These are phyloP conservation scores for Amanita fuliginea DNA, from an alignment of 768 basidiomycete species.

Conservation along the genomic window DNA sequence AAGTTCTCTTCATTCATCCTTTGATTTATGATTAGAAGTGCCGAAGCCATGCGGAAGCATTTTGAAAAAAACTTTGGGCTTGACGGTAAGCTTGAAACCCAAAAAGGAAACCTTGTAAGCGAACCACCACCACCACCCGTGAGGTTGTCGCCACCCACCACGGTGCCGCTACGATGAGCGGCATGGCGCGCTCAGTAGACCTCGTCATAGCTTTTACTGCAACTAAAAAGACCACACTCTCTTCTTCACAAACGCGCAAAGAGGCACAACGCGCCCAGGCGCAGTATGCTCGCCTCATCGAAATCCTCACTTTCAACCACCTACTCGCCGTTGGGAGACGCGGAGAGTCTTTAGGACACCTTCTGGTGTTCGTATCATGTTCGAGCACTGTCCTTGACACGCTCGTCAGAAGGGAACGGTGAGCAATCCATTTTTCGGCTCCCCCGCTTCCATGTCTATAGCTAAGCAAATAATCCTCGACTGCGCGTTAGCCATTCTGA, in stretches of 20 bases:
- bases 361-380: constrained; percentile 70
- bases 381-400: constrained; percentile 47
- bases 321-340: constrained; percentile 63
- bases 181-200: constrained; percentile 32
- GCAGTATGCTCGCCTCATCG: constrained; percentile 58
- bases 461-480: too few relatives aligned
- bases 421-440: constrained; percentile 17
- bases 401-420: constrained; percentile 70
- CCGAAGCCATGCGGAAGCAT: too few relatives aligned
- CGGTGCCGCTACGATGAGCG: background rate
- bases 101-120: too few relatives aligned
- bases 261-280: constrained; percentile 53
- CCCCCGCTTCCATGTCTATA: background rate
- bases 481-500: constrained; percentile 49
- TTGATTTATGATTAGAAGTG: too few relatives aligned
- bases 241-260: constrained; percentile 52
- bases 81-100: too few relatives aligned
- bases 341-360: constrained; percentile 66
- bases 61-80: too few relatives aligned
- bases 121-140: too few relatives aligned
- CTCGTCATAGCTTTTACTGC: constrained; percentile 65
- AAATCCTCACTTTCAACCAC: constrained; percentile 49
- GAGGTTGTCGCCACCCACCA: background rate
- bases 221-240: constrained; percentile 32
- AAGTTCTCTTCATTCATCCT: too few relatives aligned